phyloP scores from a whole-genome alignment of 1,284 basidiomycete species.

The Pyrrhoderma noxium region DNA sequence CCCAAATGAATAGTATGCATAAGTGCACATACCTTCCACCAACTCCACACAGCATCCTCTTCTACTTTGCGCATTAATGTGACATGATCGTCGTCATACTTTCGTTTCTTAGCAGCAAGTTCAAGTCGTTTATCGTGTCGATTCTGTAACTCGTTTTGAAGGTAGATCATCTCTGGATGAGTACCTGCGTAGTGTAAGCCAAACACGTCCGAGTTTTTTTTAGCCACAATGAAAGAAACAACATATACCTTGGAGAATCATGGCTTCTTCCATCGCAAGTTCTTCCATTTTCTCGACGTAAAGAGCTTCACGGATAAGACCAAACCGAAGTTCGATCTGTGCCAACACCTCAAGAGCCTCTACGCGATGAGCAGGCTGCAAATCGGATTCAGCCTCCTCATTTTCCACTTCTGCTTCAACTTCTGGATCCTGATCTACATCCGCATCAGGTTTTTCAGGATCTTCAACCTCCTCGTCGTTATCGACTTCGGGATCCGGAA shows the following conservation, averaged over 20 bases:
- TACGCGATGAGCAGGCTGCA: conserved; percentile 68
- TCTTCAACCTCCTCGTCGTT: conserved; percentile 25
- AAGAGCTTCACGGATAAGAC: conserved; percentile 60
- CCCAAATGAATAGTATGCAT: not conserved
- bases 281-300: conserved; percentile 81
- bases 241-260: conserved; percentile 55
- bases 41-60: conserved; percentile 64
- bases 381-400: conserved; percentile 48
- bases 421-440: conserved; percentile 33
- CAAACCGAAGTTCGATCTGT: conserved; percentile 72
- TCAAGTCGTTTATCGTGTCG: conserved; percentile 69
- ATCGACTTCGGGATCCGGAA: conserved; percentile 22
- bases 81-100: conserved; percentile 53
- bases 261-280: conserved; percentile 66
- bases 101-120: conserved; percentile 61
- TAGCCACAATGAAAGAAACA: not conserved
- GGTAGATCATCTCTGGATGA: conserved; percentile 77
- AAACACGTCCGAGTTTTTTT: not conserved
- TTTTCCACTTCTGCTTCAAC: conserved; percentile 32
- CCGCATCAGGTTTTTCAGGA: conserved; percentile 25
- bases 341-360: conserved; percentile 75
- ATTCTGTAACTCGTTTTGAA: conserved; percentile 66
- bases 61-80: conserved; percentile 50
- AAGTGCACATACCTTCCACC: conserved; percentile 56
- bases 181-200: conserved; percentile 38